Percentiles rank a stretch among this genome's conserved stretches.
Conservation (phyloP, 2,329 filamentous ascomycete genomes). For the Coniochaeta sp. region DNA sequence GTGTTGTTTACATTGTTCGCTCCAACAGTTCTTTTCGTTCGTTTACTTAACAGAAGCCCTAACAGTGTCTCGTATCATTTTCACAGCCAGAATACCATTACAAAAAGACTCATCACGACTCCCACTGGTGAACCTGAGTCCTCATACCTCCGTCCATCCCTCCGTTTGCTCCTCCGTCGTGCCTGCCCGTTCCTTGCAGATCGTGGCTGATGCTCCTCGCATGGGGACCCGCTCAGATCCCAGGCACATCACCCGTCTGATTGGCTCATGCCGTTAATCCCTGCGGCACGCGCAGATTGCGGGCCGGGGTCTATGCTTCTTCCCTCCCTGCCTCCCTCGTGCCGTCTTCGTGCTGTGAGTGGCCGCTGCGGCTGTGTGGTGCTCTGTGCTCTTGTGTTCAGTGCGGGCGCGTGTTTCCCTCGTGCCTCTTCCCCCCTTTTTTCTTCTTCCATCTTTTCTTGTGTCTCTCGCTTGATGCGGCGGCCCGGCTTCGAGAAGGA, state of each 20-base stretch:
- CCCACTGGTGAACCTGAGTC: too few relatives aligned
- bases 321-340: background rate
- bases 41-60: too few relatives aligned
- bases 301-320: background rate
- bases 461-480: background rate
- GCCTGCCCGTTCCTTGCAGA: constrained; percentile 2
- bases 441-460: too few relatives aligned
- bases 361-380: background rate
- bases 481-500: too few relatives aligned
- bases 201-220: constrained; percentile 1
- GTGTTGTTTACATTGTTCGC: too few relatives aligned
- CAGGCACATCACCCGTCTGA: background rate
- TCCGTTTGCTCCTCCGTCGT: background rate
- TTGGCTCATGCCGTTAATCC: background rate
- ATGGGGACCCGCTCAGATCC: background rate
- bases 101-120: too few relatives aligned
- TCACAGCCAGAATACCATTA: too few relatives aligned
- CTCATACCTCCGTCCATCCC: too few relatives aligned
- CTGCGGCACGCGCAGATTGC: background rate
- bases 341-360: background rate
- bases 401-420: background rate
- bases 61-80: too few relatives aligned
- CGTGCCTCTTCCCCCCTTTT: background rate
- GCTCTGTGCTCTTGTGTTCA: too few relatives aligned
- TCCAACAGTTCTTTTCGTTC: too few relatives aligned